Percentiles rank a stretch among this genome's conserved stretches.
Evolutionary conservation across 139 green algal genomes (phyloP).

Genomic region (Picochlorum sp.): DNA sequence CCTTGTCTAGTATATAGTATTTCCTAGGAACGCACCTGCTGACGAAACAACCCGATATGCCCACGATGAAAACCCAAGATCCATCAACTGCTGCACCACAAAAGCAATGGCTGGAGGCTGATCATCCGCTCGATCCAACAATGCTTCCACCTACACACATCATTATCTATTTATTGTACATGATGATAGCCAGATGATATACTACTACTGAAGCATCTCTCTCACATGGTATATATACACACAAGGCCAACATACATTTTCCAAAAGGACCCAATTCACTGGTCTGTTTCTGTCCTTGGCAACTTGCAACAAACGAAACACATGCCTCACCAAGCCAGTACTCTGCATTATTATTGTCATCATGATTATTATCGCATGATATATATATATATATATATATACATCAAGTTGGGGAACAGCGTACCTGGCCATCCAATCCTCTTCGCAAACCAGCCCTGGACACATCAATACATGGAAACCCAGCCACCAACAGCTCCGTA

Average conservation of each 20-base stretch:
- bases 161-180: too few relatives aligned
- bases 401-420: neutral
- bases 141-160: conserved; percentile 47
- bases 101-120: conserved; percentile 29
- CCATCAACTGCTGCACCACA: conserved; percentile 52
- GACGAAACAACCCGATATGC: conserved; percentile 38
- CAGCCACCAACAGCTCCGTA: conserved; percentile 72
- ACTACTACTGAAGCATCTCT: neutral
- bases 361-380: neutral
- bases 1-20: too few relatives aligned
- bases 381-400: too few relatives aligned
- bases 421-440: conserved; percentile 46
- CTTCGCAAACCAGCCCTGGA: conserved; percentile 51
- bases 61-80: conserved; percentile 71
- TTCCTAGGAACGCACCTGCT: neutral
- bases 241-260: conserved; percentile 46
- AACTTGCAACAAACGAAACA: conserved; percentile 67
- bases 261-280: conserved; percentile 84
- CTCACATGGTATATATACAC: too few relatives aligned
- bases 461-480: conserved; percentile 87
- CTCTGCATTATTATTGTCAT: conserved; percentile 26
- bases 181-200: neutral
- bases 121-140: conserved; percentile 50
- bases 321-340: conserved; percentile 67
- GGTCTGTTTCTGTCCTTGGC: conserved; percentile 32